Evolutionary conservation across 1,284 basidiomycete species (phyloP), one percentile per base, ranked within the genome.

Genomic region (Sporisorium iseilematis-ciliati): DNA sequence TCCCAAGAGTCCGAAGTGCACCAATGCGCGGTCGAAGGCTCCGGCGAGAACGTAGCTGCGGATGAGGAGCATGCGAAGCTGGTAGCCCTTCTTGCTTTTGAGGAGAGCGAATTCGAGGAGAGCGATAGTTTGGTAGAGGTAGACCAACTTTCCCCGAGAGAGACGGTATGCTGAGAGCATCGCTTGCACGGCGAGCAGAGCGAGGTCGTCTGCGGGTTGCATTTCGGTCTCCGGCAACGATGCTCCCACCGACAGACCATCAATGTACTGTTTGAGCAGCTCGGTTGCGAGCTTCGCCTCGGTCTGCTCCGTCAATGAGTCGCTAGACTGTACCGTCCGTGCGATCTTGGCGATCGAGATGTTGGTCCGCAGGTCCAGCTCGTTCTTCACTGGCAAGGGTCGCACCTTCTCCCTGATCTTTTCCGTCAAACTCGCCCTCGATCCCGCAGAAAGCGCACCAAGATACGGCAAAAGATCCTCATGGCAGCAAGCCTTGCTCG

Each of bases 161-260:
- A 77, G 60, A n/a, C 8, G 2, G 41, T 57, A 71, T 5, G 90
- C 86, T 67, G 88, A 89, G 51, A 94, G 88, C 58, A 91, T 88
- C 2, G 89, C 88, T 78, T 91, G 91, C 1, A 88, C 91, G 6
- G 91, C 90, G 14, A 96, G 87, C 26, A 95, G 87, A 10, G 89
- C 91, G 31, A 95, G 88, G 78, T 95, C 94, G 79, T 96, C 94
- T 2, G 90, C 92, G 18, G 92, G 92, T 80, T 96, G 94, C 49
- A 94, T 88, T 78, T 96, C 94, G 0, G 92, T 92, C 4, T 88
- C 85, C 1, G 91, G 89, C 21, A 95, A 16, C 2, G 88, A 57
- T 88, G 87, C 54, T 87, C 87, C 93, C 3, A 93, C 86, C 18
- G 88, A 86, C 16, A 95, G 88, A 8, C 88, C 91, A 3, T 87